Evolutionary conservation across 306 rosid species (phyloP), one percentile per base, ranked within the genome.

Genomic region (Dryas alaskensis): DNA sequence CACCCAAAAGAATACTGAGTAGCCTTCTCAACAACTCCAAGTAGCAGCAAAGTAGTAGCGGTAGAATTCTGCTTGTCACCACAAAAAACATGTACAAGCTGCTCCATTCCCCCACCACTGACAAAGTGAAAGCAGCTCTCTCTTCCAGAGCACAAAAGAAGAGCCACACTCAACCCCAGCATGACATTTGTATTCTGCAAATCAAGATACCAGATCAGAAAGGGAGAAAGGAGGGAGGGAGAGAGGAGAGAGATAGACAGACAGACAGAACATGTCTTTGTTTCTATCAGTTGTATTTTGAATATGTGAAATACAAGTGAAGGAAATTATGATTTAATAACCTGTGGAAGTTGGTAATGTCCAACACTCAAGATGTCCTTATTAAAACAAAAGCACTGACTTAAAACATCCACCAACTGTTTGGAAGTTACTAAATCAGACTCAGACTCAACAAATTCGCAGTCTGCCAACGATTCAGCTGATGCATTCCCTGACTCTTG

Each of bases 61-160:
- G 89, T 80, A 59, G 96, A 92, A 69, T 76, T 89, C 76, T 84
- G 92, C 70, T 76, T 69, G 47, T 79, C 90, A 72, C 77, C 54
- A 45, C 87, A 50, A 70, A 88, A 81, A 82, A 84, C 78, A 74
- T 73, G 79, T 10, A 79, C 81, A 81, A 92, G 79, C 85, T 87
- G 89, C 78, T 92, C 89, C 97, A 94, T 86, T 83, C 96, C 99
- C 79, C 97, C 99, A 62, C 85, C 74, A 71, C 81, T 88, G 58
- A 94, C 95, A 75, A 94, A 89, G 54, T 92, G 96, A 82, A 86
- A 92, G 86, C 90, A 87, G 80, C 97, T 88, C 81, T 88, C 96
- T 86, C 92, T 82, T 79, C 92, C 85, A 70, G 93, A 89, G 88
- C 99, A 94, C 75, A 94, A 84, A 77, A 94, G 84, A 85, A 90